Conservation (phyloP, 108 stramenopile species). For the Cyclostephanos tholiformis region DNA sequence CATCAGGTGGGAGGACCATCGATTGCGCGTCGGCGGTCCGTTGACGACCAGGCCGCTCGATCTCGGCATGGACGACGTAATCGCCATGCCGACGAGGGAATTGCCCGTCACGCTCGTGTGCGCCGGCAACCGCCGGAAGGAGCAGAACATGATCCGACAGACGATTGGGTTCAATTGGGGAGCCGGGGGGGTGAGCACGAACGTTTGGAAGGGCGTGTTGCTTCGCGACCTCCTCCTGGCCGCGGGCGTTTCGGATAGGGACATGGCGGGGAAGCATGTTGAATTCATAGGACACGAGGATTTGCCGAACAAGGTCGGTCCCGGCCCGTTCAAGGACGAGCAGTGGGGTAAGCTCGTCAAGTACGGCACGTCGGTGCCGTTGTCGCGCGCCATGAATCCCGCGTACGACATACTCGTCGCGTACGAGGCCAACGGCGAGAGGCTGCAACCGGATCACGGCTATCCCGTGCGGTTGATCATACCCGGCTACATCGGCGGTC, state of each 20-base stretch:
- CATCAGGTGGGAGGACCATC: slow-evolving; percentile 82
- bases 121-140: slow-evolving; percentile 98
- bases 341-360: slow-evolving; percentile 92
- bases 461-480: slow-evolving; percentile 96
- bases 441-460: slow-evolving; percentile 96
- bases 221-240: slow-evolving; percentile 86
- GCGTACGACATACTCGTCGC: slow-evolving; percentile 93
- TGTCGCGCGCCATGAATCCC: slow-evolving; percentile 92
- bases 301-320: slow-evolving; percentile 93
- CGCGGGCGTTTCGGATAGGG: slow-evolving; percentile 81
- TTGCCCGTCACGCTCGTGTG: slow-evolving; percentile 95
- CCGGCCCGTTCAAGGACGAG: slow-evolving; percentile 85
- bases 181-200: slow-evolving; percentile 90
- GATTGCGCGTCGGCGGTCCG: slow-evolving; percentile 66
- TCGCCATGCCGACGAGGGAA: slow-evolving; percentile 65
- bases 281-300: slow-evolving; percentile 92
- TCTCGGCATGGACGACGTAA: slow-evolving; percentile 84
- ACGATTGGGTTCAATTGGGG: slow-evolving; percentile 99
- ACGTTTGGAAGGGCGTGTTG: slow-evolving; percentile 93
- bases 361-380: slow-evolving; percentile 95
- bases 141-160: slow-evolving; percentile 97
- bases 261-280: slow-evolving; percentile 83
- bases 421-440: slow-evolving; percentile 93
- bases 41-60: no score
- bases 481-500: slow-evolving; percentile 97